Conservation (phyloP, 129 eudicot genomes). For the Scalesia atractyloides region DNA sequence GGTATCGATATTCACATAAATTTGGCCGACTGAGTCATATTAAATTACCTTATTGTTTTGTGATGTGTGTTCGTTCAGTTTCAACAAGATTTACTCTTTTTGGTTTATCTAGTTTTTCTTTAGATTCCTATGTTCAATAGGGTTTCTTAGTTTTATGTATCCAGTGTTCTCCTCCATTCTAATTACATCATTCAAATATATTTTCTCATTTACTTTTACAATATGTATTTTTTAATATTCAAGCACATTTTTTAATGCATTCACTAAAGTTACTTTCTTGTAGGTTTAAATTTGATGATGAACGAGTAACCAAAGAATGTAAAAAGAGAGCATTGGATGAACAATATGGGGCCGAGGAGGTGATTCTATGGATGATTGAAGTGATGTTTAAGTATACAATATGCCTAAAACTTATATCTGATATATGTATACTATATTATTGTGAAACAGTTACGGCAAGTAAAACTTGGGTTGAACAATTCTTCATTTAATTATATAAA, state of each 20-base stretch:
- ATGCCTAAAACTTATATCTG: not conserved
- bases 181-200: too few species aligned
- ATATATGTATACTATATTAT: not conserved
- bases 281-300: conserved; percentile 87
- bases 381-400: not conserved
- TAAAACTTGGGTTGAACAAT: conserved; percentile 69
- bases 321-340: conserved; percentile 76
- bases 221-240: too few species aligned
- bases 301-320: conserved; percentile 74
- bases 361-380: conserved; percentile 10
- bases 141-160: too few species aligned
- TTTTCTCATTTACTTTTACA: too few species aligned
- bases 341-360: conserved; percentile 94
- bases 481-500: conserved; percentile 73
- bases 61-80: too few species aligned
- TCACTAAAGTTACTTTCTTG: conserved; percentile 12
- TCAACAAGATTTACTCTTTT: too few species aligned
- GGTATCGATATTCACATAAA: too few species aligned
- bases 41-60: too few species aligned
- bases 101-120: too few species aligned
- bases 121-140: too few species aligned
- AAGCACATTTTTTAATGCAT: not conserved
- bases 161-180: too few species aligned
- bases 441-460: conserved; percentile 57
- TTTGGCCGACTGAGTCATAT: too few species aligned